Conservation (phyloP, 371 early-diverging fungal genomes). For the Apophysomyces ossiformis region DNA sequence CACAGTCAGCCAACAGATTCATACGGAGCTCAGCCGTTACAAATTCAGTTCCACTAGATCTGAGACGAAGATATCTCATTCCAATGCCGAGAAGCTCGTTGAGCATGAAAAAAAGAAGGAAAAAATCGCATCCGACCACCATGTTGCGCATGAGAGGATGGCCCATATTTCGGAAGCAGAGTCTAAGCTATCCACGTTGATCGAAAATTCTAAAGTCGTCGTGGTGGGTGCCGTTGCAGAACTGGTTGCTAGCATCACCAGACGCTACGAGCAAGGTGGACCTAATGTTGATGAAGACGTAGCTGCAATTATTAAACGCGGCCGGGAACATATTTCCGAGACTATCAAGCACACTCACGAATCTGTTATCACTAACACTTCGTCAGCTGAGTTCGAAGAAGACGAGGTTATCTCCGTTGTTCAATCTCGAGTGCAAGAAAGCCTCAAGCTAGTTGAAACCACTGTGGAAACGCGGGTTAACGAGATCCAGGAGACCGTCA, state of each 20-base stretch:
- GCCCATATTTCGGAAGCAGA: slow-evolving; percentile 20
- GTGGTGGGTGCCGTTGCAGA: slow-evolving; percentile 29
- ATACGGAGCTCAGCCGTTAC: slow-evolving; percentile 29
- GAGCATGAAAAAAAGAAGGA: slow-evolving; percentile 15
- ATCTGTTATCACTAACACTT: slow-evolving; percentile 21
- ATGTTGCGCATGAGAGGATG: slow-evolving; percentile 24
- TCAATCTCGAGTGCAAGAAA: slow-evolving; percentile 23
- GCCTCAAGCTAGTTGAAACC: slow-evolving; percentile 22
- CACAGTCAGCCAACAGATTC: slow-evolving; percentile 29
- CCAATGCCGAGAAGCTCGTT: neutral
- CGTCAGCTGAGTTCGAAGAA: slow-evolving; percentile 17
- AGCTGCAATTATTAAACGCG: slow-evolving; percentile 22
- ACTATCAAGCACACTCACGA: slow-evolving; percentile 23
- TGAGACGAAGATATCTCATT: neutral
- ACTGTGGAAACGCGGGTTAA: slow-evolving; percentile 15
- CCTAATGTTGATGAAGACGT: slow-evolving; percentile 28
- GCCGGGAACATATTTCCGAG: slow-evolving; percentile 20
- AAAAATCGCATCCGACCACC: neutral
- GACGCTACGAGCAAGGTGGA: slow-evolving; percentile 26
- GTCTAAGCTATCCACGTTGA: slow-evolving; percentile 20
- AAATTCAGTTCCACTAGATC: slow-evolving; percentile 19
- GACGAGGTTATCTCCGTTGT: slow-evolving; percentile 27
- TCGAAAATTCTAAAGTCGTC: slow-evolving; percentile 25
- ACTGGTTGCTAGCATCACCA: slow-evolving; percentile 24
- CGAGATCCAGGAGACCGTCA: slow-evolving; percentile 27